Conservation (phyloP, 1,139 yeast genomes). For the Debaryomycetaceae sp. region DNA sequence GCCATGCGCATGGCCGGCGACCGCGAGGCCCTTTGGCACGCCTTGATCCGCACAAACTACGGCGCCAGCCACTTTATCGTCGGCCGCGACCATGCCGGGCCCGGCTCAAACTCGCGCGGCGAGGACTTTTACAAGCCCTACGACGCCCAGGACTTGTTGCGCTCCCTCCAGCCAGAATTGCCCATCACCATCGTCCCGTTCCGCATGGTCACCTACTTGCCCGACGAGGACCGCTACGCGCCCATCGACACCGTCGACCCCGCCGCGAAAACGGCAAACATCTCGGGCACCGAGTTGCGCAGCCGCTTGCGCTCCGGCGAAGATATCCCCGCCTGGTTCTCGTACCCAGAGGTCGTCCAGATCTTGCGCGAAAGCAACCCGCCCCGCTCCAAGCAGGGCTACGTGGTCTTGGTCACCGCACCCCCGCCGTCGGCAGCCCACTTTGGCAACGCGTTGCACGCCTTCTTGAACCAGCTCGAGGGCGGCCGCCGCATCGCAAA, state of each 20-base stretch:
- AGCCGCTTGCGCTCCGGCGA: conserved; percentile 78
- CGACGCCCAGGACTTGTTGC: conserved; percentile 88
- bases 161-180: conserved; percentile 62
- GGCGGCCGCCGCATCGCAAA: conserved; percentile 81
- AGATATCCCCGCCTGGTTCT: conserved; percentile 92
- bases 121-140: conserved; percentile 95
- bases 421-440: conserved; percentile 42
- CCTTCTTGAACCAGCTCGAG: conserved; percentile 79
- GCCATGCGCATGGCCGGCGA: conserved; percentile 99
- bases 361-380: conserved; percentile 90
- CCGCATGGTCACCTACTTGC: conserved; percentile 93
- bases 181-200: conserved; percentile 81
- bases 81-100: conserved; percentile 98
- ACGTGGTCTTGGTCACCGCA: conserved; percentile 56
- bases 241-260: conserved; percentile 85
- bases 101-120: conserved; percentile 88
- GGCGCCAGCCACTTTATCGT: conserved; percentile 97
- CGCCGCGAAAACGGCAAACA: conserved; percentile 70
- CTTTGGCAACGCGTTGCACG: conserved; percentile 74
- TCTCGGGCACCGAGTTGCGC: conserved; percentile 92
- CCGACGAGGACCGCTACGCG: conserved; percentile 90
- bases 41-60: conserved; percentile 88
- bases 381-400: conserved; percentile 83
- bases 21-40: conserved; percentile 98
- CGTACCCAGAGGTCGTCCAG: conserved; percentile 90